Conservation (phyloP, 225 moss, liverwort and hornwort genomes). For the Bryoerythrophyllum caledonicum region DNA sequence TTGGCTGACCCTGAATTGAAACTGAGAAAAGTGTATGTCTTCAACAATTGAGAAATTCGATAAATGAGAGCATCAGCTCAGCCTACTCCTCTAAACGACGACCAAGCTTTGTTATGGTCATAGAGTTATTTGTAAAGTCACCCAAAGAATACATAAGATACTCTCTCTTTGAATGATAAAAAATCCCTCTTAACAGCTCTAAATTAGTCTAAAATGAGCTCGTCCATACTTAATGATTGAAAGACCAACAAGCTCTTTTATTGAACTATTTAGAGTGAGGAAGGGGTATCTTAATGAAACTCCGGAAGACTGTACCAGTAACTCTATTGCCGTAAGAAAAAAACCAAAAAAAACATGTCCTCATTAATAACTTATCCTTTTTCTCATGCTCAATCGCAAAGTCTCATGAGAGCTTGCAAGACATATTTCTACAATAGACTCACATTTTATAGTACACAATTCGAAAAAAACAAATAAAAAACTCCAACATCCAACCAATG, state of each 20-base stretch:
- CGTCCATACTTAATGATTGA: too few species aligned
- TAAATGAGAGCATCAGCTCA: constrained; percentile 18
- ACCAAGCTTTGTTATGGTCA: constrained; percentile 13
- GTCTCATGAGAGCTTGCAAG: not conserved
- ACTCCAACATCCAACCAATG: not conserved
- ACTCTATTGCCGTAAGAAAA: not conserved
- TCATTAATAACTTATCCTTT: not conserved
- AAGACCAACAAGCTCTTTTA: too few species aligned
- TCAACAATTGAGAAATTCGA: constrained; percentile 8
- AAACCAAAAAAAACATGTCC: not conserved
- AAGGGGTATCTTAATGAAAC: too few species aligned
- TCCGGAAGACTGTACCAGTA: not conserved
- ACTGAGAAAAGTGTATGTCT: constrained; percentile 7
- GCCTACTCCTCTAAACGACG: constrained; percentile 6
- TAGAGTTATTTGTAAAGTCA: not conserved
- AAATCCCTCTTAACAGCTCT: too few species aligned
- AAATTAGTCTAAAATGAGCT: too few species aligned
- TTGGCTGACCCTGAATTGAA: constrained; percentile 1
- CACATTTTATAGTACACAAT: too few species aligned
- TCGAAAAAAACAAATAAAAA: too few species aligned
- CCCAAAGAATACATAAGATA: too few species aligned
- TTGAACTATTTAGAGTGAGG: too few species aligned
- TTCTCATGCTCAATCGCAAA: constrained; percentile 5
- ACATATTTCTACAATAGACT: not conserved
- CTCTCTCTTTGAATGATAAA: too few species aligned